phyloP scores from a whole-genome alignment of 495 filamentous ascomycete genomes.

The Hyaloscypha variabilis region DNA sequence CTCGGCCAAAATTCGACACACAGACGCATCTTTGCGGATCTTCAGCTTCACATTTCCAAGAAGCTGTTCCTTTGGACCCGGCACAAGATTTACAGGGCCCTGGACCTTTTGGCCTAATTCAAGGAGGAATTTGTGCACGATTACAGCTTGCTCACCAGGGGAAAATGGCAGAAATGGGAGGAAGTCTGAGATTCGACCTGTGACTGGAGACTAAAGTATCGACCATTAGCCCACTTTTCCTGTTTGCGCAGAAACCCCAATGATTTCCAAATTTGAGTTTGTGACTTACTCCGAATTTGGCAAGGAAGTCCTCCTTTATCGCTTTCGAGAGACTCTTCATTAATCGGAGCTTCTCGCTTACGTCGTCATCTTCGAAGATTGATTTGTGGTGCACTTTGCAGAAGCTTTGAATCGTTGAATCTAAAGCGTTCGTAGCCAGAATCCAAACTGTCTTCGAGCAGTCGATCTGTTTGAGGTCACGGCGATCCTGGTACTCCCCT shows the following conservation, averaged over 20 bases:
- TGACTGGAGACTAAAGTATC: conserved; percentile 35
- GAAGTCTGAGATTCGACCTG: conserved; percentile 45
- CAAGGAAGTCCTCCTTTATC: conserved; percentile 36
- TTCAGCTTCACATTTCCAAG: conserved; percentile 43
- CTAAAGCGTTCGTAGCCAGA: conserved; percentile 52
- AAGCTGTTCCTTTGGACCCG: conserved; percentile 30
- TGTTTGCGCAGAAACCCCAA: too few relatives aligned
- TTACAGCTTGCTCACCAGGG: conserved; percentile 40
- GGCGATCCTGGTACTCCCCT: conserved; percentile 50
- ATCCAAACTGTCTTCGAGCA: conserved; percentile 61
- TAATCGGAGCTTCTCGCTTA: conserved; percentile 27
- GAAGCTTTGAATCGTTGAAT: conserved; percentile 42
- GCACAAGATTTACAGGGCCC: conserved; percentile 33
- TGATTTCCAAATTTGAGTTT: too few relatives aligned
- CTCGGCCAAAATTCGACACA: conserved; percentile 40
- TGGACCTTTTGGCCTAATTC: conserved; percentile 38
- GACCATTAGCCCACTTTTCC: too few relatives aligned
- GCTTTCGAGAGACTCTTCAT: conserved; percentile 35
- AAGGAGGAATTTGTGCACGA: conserved; percentile 49
- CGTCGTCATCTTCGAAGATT: conserved; percentile 29
- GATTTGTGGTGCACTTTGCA: conserved; percentile 30
- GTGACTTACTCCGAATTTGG: conserved; percentile 33
- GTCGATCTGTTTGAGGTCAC: conserved; percentile 42
- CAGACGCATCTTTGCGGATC: conserved; percentile 36
- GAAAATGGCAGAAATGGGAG: conserved; percentile 52